Base-by-base conservation (phyloP, 1,284 basidiomycete species). In the Sporisorium graminicola region DNA sequence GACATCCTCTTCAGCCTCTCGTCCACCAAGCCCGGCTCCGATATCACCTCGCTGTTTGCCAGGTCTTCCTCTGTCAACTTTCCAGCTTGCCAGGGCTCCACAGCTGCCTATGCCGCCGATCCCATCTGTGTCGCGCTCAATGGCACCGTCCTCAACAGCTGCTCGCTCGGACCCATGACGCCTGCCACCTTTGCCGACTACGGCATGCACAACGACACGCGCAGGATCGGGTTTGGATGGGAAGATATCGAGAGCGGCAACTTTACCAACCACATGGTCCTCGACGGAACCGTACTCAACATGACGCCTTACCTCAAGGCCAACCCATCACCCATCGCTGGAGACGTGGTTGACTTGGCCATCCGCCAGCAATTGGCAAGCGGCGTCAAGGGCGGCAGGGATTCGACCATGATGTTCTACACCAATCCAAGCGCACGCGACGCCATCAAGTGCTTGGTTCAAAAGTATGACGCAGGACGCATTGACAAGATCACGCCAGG, bases 401-500 rank as follows among this genome's bases (percentile, higher is more conserved):
- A 99, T 84, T 94, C 91, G 0, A 98, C 96, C 49, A 69, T 80
- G 60, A 58, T 69, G 33, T 85, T 85, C 59, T 78, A 80, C 61
- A 74, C 68, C 47, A 67, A 74, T 27, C 51, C 61, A 9, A 61
- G 64, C 20, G 62, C 78, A 9, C 66, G 69, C 33, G 58, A 67
- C 4, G 82, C 83, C 16, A 74, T 85, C 29, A 69, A 71, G n/a
- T 85, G 83, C 54, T 61, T 85, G 2, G 59, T 69, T 26, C 63
- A 82, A 65, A 79, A 78, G 67, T 85, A 82, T 63, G 57, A 70
- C 58, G 95, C 95, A 0, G 97, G 97, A 16, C 92, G 92, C 84
- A 98, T 99, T 75, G 95, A 98, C 89, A 98, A 98, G 87, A 89
- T 97, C 84, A 92, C 95, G 0, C 94, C 97, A 1, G 97, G 94